Conservation (phyloP, 2,329 filamentous ascomycete species). For the Epicoccum sorghinum region DNA sequence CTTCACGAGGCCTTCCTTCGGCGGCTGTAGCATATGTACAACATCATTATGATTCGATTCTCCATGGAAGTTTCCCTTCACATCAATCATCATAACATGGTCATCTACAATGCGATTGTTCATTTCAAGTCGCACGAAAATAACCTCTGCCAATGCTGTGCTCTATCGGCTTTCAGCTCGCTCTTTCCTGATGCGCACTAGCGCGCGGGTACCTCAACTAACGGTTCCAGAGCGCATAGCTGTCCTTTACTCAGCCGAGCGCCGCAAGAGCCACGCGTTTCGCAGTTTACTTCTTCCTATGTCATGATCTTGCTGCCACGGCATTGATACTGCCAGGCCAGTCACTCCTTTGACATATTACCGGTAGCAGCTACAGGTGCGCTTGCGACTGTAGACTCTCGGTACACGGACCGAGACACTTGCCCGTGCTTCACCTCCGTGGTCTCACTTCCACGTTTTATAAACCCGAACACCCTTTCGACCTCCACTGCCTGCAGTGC, state of each 20-base stretch:
- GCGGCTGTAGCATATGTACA: neutral
- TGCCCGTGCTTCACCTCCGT: constrained; percentile 18
- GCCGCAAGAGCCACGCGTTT: constrained; percentile 31
- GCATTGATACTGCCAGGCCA: constrained; percentile 29
- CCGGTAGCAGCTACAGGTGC: constrained; percentile 17
- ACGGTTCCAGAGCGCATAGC: constrained; percentile 34
- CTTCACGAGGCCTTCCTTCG: no score
- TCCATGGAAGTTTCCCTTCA: no score
- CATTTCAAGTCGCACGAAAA: no score
- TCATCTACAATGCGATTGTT: no score
- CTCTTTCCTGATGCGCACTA: constrained; percentile 21
- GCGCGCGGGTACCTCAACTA: constrained; percentile 23
- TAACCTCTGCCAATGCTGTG: neutral
- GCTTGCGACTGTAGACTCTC: constrained; percentile 16
- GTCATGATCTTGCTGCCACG: constrained; percentile 30
- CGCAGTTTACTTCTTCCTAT: constrained; percentile 27
- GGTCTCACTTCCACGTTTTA: constrained; percentile 18
- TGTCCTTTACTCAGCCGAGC: constrained; percentile 43
- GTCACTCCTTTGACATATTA: constrained; percentile 25
- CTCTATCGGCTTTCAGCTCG: constrained; percentile 6
- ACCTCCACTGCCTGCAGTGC: constrained; percentile 14
- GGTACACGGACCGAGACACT: constrained; percentile 15
- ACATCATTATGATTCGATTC: no score
- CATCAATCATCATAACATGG: no score
- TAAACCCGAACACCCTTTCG: constrained; percentile 6